Evolutionary conservation across 768 basidiomycete species (phyloP).

Genomic region (Tephrocybe sp.): DNA sequence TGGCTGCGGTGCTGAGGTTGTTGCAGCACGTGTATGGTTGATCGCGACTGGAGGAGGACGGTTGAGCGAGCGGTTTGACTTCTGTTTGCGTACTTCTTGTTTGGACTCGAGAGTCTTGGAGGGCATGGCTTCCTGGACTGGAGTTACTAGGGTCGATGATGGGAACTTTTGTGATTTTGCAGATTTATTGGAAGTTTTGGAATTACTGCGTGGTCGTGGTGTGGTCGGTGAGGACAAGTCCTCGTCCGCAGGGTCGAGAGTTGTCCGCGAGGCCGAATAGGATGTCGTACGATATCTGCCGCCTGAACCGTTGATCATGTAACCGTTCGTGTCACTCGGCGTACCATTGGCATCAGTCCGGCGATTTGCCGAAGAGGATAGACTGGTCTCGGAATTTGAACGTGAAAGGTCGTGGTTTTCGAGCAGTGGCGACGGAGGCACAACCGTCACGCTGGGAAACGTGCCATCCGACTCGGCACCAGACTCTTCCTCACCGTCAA

Average conservation of each 20-base stretch:
- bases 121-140: conserved; percentile 18
- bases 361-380: conserved; percentile 12
- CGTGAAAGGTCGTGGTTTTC: conserved; percentile 22
- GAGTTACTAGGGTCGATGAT: conserved; percentile 11
- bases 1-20: conserved; percentile 19
- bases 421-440: conserved; percentile 42
- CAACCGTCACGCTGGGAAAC: conserved; percentile 40
- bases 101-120: conserved; percentile 21
- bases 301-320: conserved; percentile 10
- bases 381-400: conserved; percentile 23
- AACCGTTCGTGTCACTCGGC: conserved; percentile 14
- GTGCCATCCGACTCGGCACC: conserved; percentile 26
- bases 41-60: conserved; percentile 23
- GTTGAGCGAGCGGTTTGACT: conserved; percentile 35
- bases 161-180: conserved; percentile 14
- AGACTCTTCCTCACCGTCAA: conserved; percentile 12
- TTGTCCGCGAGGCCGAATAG: conserved; percentile 10
- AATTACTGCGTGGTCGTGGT: conserved; percentile 12
- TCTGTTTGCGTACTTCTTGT: conserved; percentile 28
- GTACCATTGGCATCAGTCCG: conserved; percentile 14
- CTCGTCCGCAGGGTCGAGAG: conserved; percentile 14
- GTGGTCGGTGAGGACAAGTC: conserved; percentile 20
- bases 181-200: conserved; percentile 9
- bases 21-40: conserved; percentile 26
- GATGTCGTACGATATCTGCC: conserved; percentile 21